Percentiles rank a stretch among this genome's conserved stretches.
These are phyloP conservation scores for Saccharomycopsis sp. DNA, from an alignment of 805 yeast genomes.

Conservation along the genomic window DNA sequence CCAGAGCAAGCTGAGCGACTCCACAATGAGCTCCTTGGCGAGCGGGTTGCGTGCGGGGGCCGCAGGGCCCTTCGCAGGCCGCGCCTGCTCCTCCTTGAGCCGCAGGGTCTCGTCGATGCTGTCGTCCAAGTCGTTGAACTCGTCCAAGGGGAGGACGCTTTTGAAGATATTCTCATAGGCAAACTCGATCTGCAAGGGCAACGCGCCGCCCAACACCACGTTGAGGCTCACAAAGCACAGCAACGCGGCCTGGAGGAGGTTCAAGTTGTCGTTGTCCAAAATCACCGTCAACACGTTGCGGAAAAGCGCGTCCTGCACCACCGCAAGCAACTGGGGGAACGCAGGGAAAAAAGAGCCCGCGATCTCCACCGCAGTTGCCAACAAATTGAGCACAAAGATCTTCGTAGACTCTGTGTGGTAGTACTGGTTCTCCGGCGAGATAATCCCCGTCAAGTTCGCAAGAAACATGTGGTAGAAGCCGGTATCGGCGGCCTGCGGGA, in stretches of 20 bases:
- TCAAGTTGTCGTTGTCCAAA: slow-evolving; percentile 65
- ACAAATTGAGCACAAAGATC: slow-evolving; percentile 69
- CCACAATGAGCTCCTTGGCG: slow-evolving; percentile 78
- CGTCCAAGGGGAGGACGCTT: slow-evolving; percentile 40
- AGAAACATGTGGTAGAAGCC: slow-evolving; percentile 48
- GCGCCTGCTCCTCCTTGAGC: slow-evolving; percentile 13
- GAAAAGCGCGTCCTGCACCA: slow-evolving; percentile 76
- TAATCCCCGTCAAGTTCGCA: slow-evolving; percentile 66
- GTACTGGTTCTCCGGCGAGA: slow-evolving; percentile 74
- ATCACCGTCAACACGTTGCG: slow-evolving; percentile 77
- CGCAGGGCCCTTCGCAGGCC: neutral
- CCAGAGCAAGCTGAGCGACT: slow-evolving; percentile 78
- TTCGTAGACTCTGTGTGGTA: slow-evolving; percentile 85
- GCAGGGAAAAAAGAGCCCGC: slow-evolving; percentile 52
- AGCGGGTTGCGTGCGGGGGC: slow-evolving; percentile 24
- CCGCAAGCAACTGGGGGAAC: slow-evolving; percentile 45
- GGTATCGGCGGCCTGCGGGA: slow-evolving; percentile 60
- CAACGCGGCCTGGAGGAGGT: slow-evolving; percentile 66
- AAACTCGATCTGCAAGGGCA: slow-evolving; percentile 78
- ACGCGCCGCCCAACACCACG: slow-evolving; percentile 53
- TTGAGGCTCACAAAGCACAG: slow-evolving; percentile 69
- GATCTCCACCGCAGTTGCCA: slow-evolving; percentile 76
- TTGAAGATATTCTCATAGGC: slow-evolving; percentile 58
- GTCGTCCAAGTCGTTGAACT: slow-evolving; percentile 20
- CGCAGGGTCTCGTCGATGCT: slow-evolving; percentile 17